Base-by-base conservation (phyloP, 139 green algal genomes). In the Ettlia oleoabundans region DNA sequence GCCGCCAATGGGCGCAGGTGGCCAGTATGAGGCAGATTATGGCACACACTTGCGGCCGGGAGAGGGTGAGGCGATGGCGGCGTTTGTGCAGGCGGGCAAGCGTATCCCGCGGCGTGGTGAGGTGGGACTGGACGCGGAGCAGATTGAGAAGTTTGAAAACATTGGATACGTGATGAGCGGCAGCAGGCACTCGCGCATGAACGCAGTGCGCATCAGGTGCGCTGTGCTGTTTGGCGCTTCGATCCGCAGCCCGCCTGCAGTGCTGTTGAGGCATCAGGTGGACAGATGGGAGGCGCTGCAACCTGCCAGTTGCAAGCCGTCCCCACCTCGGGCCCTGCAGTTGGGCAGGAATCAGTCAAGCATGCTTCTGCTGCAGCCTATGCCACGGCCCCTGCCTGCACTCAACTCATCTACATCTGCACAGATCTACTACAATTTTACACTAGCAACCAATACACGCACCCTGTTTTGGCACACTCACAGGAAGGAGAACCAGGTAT, bases 81-180 rank as follows among this genome's bases (percentile, higher is more conserved):
- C 92, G 47, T 99, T 94, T 82, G 95, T 98, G 52, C 89, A 95
- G 69, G 91, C 87, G 51, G 96, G 96, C 78, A 94, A 99, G 89
- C 94, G 96, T 82, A 99, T 99, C 78, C 96, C 96, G 4, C 91
- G 96, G 24, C 91, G 97, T 86, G 97, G 97, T 80, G 96, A 99
- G 88, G 93, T 99, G 4, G 97, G 97, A 32, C 79, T 99, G 75
- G 89, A 88, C 19, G 86, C 91, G 1, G 91, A 97, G 43, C 81
- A 98, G 85, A 99, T 99, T 69, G 80, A 89, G 24, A 89, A 91
- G 33, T 99, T 96, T 82, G 97, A 99, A 88, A 73, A 90, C 9
- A 71, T 71, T 35, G 85, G 85, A 8, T 99, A 98, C 87, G 95
- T 99, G 77, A 99, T 99, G 97, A 95, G 86, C 38, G 97, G 97